Evolutionary conservation across 768 basidiomycete species (phyloP).

Genomic region (Trametes sanguinea): DNA sequence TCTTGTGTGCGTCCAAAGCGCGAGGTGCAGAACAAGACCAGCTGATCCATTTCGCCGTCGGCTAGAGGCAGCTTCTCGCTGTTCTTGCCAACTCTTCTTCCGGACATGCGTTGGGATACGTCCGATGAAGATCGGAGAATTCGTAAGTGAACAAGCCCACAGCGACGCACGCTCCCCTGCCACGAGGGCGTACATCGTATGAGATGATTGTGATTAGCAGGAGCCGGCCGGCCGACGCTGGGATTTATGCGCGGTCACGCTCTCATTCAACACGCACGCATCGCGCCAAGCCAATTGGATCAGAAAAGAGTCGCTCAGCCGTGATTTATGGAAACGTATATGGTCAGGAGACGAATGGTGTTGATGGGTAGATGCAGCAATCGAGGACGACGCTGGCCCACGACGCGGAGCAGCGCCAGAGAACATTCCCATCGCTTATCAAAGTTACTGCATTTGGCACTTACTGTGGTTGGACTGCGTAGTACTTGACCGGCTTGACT

Average conservation of each 20-base stretch:
- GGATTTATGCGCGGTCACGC: neutral
- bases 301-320: too few species aligned
- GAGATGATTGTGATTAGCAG: neutral
- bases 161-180: neutral
- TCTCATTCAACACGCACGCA: too few species aligned
- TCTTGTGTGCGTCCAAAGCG: neutral
- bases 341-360: too few species aligned
- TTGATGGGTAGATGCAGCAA: too few species aligned
- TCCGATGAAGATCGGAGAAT: conserved; percentile 14
- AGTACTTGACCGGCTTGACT: too few species aligned
- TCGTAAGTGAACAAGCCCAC: neutral
- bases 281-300: too few species aligned
- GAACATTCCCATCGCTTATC: neutral
- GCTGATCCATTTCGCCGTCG: neutral
- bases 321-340: too few species aligned
- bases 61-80: neutral
- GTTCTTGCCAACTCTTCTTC: neutral
- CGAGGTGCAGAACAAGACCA: neutral
- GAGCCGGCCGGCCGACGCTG: neutral
- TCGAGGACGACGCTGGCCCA: too few species aligned
- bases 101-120: neutral
- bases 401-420: too few species aligned
- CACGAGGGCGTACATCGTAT: neutral
- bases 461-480: neutral
- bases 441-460: neutral